Conservation (phyloP, 129 eudicot genomes). For the Pulicaria dysenterica region DNA sequence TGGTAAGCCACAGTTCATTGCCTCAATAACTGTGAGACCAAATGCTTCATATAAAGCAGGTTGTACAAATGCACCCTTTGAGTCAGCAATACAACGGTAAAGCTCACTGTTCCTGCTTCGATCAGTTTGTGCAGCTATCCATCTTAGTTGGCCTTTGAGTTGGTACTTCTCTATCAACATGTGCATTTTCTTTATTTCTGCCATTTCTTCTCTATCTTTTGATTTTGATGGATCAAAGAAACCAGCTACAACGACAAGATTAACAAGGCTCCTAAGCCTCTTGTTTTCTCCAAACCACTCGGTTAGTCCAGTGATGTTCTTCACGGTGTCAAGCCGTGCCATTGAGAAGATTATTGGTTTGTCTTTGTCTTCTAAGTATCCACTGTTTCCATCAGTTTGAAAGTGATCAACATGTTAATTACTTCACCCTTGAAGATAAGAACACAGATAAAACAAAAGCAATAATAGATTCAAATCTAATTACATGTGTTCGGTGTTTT, state of each 20-base stretch:
- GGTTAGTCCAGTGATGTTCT: slow-evolving; percentile 82
- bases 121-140: slow-evolving; percentile 98
- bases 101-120: slow-evolving; percentile 79
- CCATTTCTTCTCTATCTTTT: slow-evolving; percentile 93
- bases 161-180: slow-evolving; percentile 68
- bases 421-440: neutral
- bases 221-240: slow-evolving; percentile 89
- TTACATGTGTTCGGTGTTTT: slow-evolving; percentile 84
- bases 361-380: slow-evolving; percentile 71
- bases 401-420: slow-evolving; percentile 6
- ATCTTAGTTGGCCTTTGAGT: slow-evolving; percentile 87
- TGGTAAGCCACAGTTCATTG: slow-evolving; percentile 96
- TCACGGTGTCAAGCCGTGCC: slow-evolving; percentile 95
- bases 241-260: slow-evolving; percentile 88
- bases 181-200: slow-evolving; percentile 92
- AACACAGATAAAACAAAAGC: neutral
- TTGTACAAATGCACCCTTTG: slow-evolving; percentile 94
- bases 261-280: slow-evolving; percentile 74
- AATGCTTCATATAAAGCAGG: slow-evolving; percentile 98
- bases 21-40: slow-evolving; percentile 97
- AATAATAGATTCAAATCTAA: neutral
- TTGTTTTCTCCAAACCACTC: slow-evolving; percentile 93
- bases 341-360: slow-evolving; percentile 94
- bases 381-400: slow-evolving; percentile 46
- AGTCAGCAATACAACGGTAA: slow-evolving; percentile 85